Evolutionary conservation across 345 rosid species (phyloP).

Genomic region (Pseudoturritis turrita): DNA sequence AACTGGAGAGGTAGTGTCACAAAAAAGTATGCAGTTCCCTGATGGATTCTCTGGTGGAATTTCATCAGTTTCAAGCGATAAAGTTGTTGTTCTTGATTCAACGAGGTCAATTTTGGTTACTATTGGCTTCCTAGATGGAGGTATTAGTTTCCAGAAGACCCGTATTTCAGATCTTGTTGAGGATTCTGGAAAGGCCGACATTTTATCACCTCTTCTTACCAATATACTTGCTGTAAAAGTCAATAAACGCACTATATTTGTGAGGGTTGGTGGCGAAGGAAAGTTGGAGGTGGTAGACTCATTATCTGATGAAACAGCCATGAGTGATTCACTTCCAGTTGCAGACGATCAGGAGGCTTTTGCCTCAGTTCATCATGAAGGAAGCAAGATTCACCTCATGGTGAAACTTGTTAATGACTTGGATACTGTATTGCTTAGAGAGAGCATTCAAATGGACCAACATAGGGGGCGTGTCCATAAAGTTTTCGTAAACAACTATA

Average conservation of each 20-base stretch:
- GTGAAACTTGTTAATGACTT: slow-evolving; percentile 67
- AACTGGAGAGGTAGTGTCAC: slow-evolving; percentile 67
- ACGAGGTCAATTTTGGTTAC: slow-evolving; percentile 52
- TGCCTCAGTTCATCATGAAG: slow-evolving; percentile 62
- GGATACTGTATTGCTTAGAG: slow-evolving; percentile 68
- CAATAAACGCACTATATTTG: slow-evolving; percentile 37
- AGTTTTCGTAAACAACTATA: slow-evolving; percentile 88
- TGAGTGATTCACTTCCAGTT: slow-evolving; percentile 73
- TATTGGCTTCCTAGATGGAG: slow-evolving; percentile 49
- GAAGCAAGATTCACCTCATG: slow-evolving; percentile 56
- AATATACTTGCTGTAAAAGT: slow-evolving; percentile 60
- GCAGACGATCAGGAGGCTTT: slow-evolving; percentile 63
- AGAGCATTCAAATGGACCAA: slow-evolving; percentile 61
- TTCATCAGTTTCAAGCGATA: slow-evolving; percentile 58
- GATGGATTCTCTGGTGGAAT: slow-evolving; percentile 64
- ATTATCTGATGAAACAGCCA: slow-evolving; percentile 48
- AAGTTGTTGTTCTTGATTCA: slow-evolving; percentile 67
- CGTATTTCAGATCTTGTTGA: slow-evolving; percentile 50
- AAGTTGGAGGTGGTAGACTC: slow-evolving; percentile 67
- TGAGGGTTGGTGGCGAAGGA: slow-evolving; percentile 51
- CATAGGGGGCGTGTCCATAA: slow-evolving; percentile 72
- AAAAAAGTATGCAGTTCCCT: slow-evolving; percentile 53
- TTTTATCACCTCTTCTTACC: slow-evolving; percentile 51
- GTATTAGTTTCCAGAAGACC: slow-evolving; percentile 53
- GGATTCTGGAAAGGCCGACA: slow-evolving; percentile 47